phyloP scores from a whole-genome alignment of 768 basidiomycete species.

The Phaeotremella fagi region DNA sequence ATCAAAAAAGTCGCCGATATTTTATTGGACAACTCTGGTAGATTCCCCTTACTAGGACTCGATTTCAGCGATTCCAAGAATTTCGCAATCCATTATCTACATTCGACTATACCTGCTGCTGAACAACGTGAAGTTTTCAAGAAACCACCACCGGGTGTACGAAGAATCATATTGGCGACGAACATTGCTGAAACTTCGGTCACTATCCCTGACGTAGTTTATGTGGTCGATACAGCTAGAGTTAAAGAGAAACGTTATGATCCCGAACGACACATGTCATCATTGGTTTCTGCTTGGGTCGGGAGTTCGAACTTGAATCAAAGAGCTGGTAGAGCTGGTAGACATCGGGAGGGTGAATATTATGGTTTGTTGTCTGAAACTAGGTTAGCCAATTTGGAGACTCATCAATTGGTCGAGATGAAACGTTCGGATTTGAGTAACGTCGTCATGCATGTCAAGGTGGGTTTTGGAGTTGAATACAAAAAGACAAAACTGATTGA shows the following conservation, averaged over 20 bases:
- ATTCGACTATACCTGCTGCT: conserved; percentile 79
- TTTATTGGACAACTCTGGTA: conserved; percentile 55
- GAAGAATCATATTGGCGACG: conserved; percentile 85
- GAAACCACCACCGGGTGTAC: conserved; percentile 67
- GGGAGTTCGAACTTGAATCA: conserved; percentile 86
- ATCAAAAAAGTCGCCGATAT: conserved; percentile 66
- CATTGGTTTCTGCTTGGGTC: conserved; percentile 84
- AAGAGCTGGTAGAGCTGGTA: conserved; percentile 84
- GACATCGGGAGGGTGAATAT: conserved; percentile 86
- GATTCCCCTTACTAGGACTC: conserved; percentile 55
- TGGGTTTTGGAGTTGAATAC: conserved; percentile 10
- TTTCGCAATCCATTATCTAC: conserved; percentile 72
- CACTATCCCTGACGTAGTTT: conserved; percentile 91
- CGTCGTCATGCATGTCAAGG: conserved; percentile 92
- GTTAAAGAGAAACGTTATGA: conserved; percentile 88
- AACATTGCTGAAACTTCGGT: conserved; percentile 95
- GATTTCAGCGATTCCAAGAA: conserved; percentile 59
- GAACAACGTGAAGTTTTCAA: conserved; percentile 89
- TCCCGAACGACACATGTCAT: conserved; percentile 79
- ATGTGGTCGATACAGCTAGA: conserved; percentile 83
- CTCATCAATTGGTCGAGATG: conserved; percentile 93
- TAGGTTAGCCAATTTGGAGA: conserved; percentile 60
- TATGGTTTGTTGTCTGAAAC: conserved; percentile 70
- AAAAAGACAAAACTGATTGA: neutral
- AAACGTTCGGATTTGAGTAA: conserved; percentile 82